Conservation (phyloP, 1,284 basidiomycete genomes). For the Tremellales sp. region DNA sequence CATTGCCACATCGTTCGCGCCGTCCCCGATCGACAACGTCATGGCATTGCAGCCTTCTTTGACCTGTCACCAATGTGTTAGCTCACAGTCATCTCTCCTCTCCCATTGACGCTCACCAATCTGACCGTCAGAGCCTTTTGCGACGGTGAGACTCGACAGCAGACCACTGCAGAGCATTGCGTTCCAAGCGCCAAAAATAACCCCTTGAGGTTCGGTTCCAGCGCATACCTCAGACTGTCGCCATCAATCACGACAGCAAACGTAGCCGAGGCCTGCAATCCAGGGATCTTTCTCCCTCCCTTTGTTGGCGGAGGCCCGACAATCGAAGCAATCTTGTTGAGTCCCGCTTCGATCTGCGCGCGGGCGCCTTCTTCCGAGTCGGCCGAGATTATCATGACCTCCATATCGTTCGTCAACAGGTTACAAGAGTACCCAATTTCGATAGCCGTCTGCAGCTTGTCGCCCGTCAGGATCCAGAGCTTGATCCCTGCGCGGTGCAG, state of each 20-base stretch:
- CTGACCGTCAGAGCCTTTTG: slow-evolving; percentile 96
- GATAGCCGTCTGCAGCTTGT: slow-evolving; percentile 96
- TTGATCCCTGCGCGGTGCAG: slow-evolving; percentile 93
- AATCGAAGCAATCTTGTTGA: slow-evolving; percentile 89
- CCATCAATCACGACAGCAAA: slow-evolving; percentile 97
- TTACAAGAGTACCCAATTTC: slow-evolving; percentile 95
- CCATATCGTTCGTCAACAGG: slow-evolving; percentile 79
- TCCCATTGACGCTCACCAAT: slow-evolving; percentile 57
- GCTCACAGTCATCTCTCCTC: slow-evolving; percentile 6
- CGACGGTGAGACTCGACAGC: slow-evolving; percentile 92
- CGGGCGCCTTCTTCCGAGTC: slow-evolving; percentile 71
- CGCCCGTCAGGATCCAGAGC: slow-evolving; percentile 74
- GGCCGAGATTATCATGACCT: slow-evolving; percentile 93
- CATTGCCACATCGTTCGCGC: slow-evolving; percentile 52
- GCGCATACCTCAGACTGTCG: slow-evolving; percentile 79
- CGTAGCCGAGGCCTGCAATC: slow-evolving; percentile 41
- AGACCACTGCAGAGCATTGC: slow-evolving; percentile 95
- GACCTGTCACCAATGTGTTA: slow-evolving; percentile 55
- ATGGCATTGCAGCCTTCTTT: slow-evolving; percentile 94
- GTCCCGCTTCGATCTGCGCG: slow-evolving; percentile 82
- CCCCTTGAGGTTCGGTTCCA: slow-evolving; percentile 71
- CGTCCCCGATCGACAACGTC: slow-evolving; percentile 95
- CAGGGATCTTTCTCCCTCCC: slow-evolving; percentile 21
- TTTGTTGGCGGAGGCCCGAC: slow-evolving; percentile 52
- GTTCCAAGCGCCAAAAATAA: slow-evolving; percentile 89